phyloP scores from a whole-genome alignment of 2,329 filamentous ascomycete genomes.

The Rutstroemia sp. region DNA sequence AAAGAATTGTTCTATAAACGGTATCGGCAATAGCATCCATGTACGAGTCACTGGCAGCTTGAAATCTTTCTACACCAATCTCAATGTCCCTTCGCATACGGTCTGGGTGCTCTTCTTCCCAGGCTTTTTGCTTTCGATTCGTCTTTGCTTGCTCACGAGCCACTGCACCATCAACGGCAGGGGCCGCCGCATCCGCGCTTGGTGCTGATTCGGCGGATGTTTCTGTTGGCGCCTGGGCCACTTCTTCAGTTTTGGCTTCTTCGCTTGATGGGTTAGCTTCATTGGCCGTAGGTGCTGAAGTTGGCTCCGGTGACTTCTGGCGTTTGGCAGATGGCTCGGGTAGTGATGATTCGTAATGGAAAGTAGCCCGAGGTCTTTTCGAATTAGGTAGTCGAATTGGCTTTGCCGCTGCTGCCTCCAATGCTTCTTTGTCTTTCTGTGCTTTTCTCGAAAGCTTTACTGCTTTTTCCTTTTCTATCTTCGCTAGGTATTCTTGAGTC shows the following conservation, averaged over 20 bases:
- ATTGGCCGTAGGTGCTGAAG: conserved; percentile 10
- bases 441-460: conserved; percentile 35
- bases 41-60: conserved; percentile 59
- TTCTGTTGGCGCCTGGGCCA: conserved; percentile 7
- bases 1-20: conserved; percentile 76
- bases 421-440: conserved; percentile 44
- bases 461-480: conserved; percentile 73
- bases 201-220: conserved; percentile 11
- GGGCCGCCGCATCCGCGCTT: conserved; percentile 9
- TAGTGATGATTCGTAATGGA: conserved; percentile 64
- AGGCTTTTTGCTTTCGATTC: conserved; percentile 24
- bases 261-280: conserved; percentile 12
- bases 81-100: conserved; percentile 62
- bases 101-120: conserved; percentile 36
- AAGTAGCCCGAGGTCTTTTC: conserved; percentile 61
- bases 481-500: conserved; percentile 73
- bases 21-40: conserved; percentile 78
- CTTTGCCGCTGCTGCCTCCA: conserved; percentile 44
- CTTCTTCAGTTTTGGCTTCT: conserved; percentile 1
- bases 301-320: conserved; percentile 30
- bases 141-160: conserved; percentile 25
- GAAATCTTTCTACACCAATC: conserved; percentile 69
- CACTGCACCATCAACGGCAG: conserved; percentile 18
- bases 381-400: conserved; percentile 60
- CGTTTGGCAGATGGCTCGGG: conserved; percentile 35